A percentile compares a stretch with the other conserved stretches of the same genome.
phyloP scores from a whole-genome alignment of 176 grass and related monocot genomes.

The Triticum timopheevii region DNA sequence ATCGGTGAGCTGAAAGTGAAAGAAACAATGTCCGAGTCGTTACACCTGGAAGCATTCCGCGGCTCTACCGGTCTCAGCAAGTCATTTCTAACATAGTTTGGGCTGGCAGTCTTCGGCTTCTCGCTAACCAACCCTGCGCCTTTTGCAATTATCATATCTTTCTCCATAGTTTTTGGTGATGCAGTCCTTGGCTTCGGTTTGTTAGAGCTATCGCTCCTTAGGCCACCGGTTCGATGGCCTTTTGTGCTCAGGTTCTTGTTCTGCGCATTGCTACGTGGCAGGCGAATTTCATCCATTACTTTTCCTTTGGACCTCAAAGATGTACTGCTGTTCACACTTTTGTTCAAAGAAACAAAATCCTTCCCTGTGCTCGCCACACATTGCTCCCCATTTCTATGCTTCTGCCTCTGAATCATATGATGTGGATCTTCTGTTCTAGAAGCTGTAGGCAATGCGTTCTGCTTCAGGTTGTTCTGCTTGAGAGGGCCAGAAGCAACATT shows the following conservation, averaged over 20 bases:
- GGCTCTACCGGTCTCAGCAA: conserved; percentile 8
- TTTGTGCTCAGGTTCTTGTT: conserved; percentile 35
- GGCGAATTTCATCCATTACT: conserved; percentile 30
- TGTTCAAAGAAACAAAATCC: conserved; percentile 51
- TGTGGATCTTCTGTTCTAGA: neutral
- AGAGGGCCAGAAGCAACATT: conserved; percentile 34
- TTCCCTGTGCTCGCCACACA: conserved; percentile 11
- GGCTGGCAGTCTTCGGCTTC: conserved; percentile 29
- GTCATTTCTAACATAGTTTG: conserved; percentile 23
- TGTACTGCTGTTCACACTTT: conserved; percentile 32
- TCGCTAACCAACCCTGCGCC: conserved; percentile 38
- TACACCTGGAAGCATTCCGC: conserved; percentile 22
- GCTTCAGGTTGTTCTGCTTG: conserved; percentile 70
- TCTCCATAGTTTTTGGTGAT: conserved; percentile 31
- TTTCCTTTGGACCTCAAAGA: conserved; percentile 49
- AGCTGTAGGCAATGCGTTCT: conserved; percentile 42
- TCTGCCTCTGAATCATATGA: conserved; percentile 26
- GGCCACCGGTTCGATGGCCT: neutral
- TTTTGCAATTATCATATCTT: conserved; percentile 58
- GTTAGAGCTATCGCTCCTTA: conserved; percentile 7
- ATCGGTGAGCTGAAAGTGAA: conserved; percentile 52
- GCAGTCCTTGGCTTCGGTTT: conserved; percentile 18
- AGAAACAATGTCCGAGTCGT: conserved; percentile 40
- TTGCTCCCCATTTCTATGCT: conserved; percentile 26
- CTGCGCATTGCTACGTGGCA: conserved; percentile 9